Conservation (phyloP, 495 filamentous ascomycete species). For the Podospora sp. region DNA sequence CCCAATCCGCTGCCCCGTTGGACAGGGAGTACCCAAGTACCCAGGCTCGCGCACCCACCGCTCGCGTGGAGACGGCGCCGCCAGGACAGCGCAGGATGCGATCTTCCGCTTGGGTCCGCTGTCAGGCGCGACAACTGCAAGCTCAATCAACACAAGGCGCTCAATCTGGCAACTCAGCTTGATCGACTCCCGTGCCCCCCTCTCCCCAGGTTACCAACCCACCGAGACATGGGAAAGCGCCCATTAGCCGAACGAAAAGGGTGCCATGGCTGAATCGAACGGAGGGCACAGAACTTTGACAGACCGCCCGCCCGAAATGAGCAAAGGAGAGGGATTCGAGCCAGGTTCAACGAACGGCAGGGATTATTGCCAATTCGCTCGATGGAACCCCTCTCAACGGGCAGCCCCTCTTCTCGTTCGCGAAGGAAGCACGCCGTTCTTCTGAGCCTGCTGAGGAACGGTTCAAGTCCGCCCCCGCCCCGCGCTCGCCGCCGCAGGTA, state of each 20-base stretch:
- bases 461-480: background rate
- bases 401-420: background rate
- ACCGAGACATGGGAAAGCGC: background rate
- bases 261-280: background rate
- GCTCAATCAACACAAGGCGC: background rate
- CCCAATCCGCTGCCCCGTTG: constrained; percentile 1
- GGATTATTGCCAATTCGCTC: constrained; percentile 2
- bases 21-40: background rate
- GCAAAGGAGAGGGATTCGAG: constrained; percentile 11
- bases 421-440: background rate
- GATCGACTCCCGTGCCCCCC: background rate
- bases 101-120: background rate
- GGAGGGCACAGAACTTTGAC: background rate
- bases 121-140: background rate
- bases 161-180: background rate
- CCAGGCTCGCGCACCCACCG: background rate
- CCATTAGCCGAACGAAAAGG: background rate
- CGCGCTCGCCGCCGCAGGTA: constrained; percentile 10
- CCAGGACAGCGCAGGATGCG: background rate
- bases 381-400: background rate
- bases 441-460: background rate
- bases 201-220: background rate
- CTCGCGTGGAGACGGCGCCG: background rate
- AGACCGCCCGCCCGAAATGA: constrained; percentile 14
- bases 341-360: constrained; percentile 18